Conservation (phyloP, 257 asterid species). For the Solanum phureja region DNA sequence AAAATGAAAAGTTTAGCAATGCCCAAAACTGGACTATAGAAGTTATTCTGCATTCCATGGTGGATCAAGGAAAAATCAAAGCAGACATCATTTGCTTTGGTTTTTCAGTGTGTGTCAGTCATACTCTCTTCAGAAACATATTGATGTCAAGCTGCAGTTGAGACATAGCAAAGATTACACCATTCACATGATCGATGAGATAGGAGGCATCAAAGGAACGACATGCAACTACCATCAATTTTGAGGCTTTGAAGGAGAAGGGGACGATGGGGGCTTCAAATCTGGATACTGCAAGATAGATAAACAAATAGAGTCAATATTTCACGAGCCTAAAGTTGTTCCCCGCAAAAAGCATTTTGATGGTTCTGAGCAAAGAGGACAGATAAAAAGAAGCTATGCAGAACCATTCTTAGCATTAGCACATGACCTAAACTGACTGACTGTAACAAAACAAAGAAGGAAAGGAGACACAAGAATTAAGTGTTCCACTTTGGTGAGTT, state of each 20-base stretch:
- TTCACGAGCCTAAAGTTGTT: background rate
- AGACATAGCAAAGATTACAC: background rate
- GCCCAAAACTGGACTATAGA: background rate
- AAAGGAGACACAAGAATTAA: background rate
- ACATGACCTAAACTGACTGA: background rate
- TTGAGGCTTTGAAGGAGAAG: conserved; percentile 72
- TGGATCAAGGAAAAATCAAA: background rate
- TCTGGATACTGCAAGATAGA: conserved; percentile 64
- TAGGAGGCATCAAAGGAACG: background rate
- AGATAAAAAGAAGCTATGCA: background rate
- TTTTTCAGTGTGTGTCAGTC: background rate
- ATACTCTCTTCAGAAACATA: background rate
- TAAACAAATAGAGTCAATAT: background rate
- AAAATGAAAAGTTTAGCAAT: background rate
- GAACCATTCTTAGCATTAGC: background rate
- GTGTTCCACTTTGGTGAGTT: background rate
- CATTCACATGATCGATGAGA: background rate
- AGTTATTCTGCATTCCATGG: background rate
- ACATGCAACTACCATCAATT: conserved; percentile 10
- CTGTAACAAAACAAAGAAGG: background rate
- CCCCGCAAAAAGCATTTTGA: background rate
- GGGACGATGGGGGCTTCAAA: conserved; percentile 80
- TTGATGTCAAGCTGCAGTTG: background rate
- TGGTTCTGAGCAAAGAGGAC: background rate
- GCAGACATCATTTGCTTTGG: background rate